Evolutionary conservation across 768 basidiomycete species (phyloP).

Genomic region (Cantharellus cinnabarinus): DNA sequence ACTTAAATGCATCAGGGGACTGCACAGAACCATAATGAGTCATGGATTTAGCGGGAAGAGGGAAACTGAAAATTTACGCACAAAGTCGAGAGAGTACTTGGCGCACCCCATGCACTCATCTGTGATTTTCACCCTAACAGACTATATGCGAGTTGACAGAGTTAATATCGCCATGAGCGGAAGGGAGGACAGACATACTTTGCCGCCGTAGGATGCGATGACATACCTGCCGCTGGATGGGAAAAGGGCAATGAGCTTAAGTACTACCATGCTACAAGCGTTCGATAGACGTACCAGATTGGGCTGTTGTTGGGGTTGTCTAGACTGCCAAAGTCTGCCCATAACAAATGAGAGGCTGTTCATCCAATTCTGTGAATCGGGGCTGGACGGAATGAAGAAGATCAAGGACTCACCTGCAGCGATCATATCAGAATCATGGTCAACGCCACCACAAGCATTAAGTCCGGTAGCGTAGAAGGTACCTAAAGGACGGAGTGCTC

Average conservation of each 20-base stretch:
- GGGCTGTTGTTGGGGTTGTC: neutral
- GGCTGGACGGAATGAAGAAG: neutral
- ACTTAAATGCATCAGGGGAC: neutral
- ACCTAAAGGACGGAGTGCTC: neutral
- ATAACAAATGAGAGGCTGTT: neutral
- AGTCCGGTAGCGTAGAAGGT: neutral
- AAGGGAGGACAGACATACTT: neutral
- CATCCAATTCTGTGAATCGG: neutral
- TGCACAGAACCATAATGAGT: neutral
- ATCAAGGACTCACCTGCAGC: neutral
- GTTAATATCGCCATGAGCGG: neutral
- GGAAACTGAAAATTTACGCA: neutral
- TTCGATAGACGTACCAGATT: neutral
- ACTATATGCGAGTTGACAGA: neutral
- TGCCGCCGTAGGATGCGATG: neutral
- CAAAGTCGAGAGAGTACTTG: neutral
- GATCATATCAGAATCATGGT: neutral
- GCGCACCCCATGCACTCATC: neutral
- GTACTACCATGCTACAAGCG: neutral
- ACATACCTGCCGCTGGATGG: neutral
- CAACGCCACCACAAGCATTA: neutral
- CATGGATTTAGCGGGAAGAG: neutral
- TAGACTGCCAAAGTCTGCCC: neutral
- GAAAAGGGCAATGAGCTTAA: neutral
- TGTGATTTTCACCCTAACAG: neutral